Percentiles rank a stretch among this genome's conserved stretches.
Evolutionary conservation across 2,329 filamentous ascomycete genomes (phyloP).

Genomic region (Falciphora oryzae): DNA sequence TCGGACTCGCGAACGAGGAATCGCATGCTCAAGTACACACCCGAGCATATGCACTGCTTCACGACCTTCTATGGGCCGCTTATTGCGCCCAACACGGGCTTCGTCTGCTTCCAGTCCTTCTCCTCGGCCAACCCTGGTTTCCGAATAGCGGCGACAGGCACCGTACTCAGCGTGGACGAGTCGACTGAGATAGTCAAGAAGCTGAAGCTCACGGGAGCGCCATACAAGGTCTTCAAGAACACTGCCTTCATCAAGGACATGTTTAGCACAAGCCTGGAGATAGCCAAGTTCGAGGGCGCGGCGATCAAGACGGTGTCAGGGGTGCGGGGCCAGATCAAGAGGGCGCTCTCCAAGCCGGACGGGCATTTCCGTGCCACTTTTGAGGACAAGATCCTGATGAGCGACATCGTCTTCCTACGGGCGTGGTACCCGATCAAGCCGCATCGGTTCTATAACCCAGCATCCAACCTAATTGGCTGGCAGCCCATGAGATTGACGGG

Average conservation of each 20-base stretch:
- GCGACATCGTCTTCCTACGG: slow-evolving; percentile 90
- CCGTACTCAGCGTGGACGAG: slow-evolving; percentile 90
- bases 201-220: slow-evolving; percentile 66
- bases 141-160: slow-evolving; percentile 89
- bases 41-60: slow-evolving; percentile 99
- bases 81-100: slow-evolving; percentile 91
- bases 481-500: slow-evolving; percentile 90
- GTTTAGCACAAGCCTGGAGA: slow-evolving; percentile 89
- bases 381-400: slow-evolving; percentile 96
- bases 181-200: slow-evolving; percentile 98
- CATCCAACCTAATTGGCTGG: slow-evolving; percentile 91
- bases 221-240: slow-evolving; percentile 99
- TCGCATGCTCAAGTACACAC: slow-evolving; percentile 97
- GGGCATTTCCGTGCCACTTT: slow-evolving; percentile 96
- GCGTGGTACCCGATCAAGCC: slow-evolving; percentile 97
- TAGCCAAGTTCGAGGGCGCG: slow-evolving; percentile 97
- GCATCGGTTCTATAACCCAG: slow-evolving; percentile 93
- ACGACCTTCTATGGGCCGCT: slow-evolving; percentile 93
- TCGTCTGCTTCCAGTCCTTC: slow-evolving; percentile 88
- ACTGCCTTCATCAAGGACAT: slow-evolving; percentile 98
- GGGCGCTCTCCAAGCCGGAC: slow-evolving; percentile 86
- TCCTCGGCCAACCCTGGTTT: slow-evolving; percentile 82
- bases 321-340: slow-evolving; percentile 94
- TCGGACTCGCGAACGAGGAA: slow-evolving; percentile 90
- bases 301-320: slow-evolving; percentile 95